These are phyloP conservation scores for Moesziomyces antarcticus DNA, from an alignment of 1,284 basidiomycete genomes.

Conservation along the genomic window DNA sequence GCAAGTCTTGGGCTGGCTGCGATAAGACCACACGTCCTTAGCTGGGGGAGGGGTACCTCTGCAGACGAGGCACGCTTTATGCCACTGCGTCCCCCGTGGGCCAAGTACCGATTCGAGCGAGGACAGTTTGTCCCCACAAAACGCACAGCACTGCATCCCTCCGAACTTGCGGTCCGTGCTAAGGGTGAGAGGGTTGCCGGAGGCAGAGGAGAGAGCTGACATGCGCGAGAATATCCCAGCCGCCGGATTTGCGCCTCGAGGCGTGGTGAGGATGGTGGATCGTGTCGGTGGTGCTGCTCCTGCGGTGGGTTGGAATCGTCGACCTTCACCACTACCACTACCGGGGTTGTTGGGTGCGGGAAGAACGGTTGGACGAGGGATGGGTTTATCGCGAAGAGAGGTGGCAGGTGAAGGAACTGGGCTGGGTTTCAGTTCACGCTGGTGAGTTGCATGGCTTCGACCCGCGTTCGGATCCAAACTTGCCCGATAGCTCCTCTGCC, in stretches of 20 bases:
- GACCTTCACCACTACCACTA: too few species aligned
- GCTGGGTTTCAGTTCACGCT: conserved; percentile 36
- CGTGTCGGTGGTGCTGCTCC: conserved; percentile 51
- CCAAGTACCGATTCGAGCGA: conserved; percentile 51
- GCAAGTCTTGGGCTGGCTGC: conserved; percentile 10
- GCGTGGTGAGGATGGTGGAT: conserved; percentile 18
- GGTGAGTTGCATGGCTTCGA: conserved; percentile 40
- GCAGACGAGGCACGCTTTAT: conserved; percentile 50
- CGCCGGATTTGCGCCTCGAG: conserved; percentile 29
- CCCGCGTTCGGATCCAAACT: conserved; percentile 17
- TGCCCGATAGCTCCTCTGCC: conserved; percentile 18
- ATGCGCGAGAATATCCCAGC: conserved; percentile 45
- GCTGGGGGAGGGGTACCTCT: conserved; percentile 5
- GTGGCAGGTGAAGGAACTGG: conserved; percentile 25
- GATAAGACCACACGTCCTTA: background rate
- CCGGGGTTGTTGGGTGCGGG: too few species aligned
- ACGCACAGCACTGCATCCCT: conserved; percentile 50
- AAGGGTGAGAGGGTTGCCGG: conserved; percentile 5
- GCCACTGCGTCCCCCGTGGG: conserved; percentile 52
- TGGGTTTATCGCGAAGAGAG: conserved; percentile 7
- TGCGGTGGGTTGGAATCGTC: conserved; percentile 47
- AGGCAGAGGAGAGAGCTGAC: conserved; percentile 10
- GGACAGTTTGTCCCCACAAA: conserved; percentile 44
- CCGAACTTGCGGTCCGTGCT: conserved; percentile 15
- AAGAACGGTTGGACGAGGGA: background rate